Percentiles rank a stretch among this genome's conserved stretches.
Conservation (phyloP, 495 filamentous ascomycete species). For the Hypoxylon rickii region DNA sequence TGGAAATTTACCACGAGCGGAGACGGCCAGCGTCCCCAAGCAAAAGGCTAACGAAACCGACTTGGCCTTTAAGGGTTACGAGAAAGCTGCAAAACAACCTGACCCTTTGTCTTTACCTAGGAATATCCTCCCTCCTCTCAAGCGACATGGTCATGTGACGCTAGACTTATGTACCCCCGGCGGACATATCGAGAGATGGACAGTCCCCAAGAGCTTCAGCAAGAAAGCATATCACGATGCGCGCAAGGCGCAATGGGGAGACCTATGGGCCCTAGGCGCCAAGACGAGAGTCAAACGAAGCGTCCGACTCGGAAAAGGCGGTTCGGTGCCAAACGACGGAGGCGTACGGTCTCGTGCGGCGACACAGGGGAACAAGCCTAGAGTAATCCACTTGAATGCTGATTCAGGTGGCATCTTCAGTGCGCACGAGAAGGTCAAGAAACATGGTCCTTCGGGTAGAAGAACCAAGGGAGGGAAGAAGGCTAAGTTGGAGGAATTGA, state of each 20-base stretch:
- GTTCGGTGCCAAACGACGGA: slow-evolving; percentile 41
- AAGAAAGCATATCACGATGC: slow-evolving; percentile 86
- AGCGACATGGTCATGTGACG: slow-evolving; percentile 83
- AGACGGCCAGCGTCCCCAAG: slow-evolving; percentile 45
- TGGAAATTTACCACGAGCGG: slow-evolving; percentile 54
- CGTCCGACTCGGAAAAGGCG: slow-evolving; percentile 61
- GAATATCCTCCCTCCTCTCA: slow-evolving; percentile 76
- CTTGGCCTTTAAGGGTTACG: slow-evolving; percentile 49
- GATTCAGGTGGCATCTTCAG: slow-evolving; percentile 41
- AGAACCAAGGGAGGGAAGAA: slow-evolving; percentile 58
- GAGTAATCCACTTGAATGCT: slow-evolving; percentile 42
- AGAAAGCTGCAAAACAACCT: slow-evolving; percentile 39
- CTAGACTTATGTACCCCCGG: slow-evolving; percentile 89
- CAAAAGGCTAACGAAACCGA: slow-evolving; percentile 36
- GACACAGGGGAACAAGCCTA: slow-evolving; percentile 32
- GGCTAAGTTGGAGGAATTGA: slow-evolving; percentile 49
- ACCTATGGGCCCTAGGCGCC: slow-evolving; percentile 92
- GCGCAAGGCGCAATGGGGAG: slow-evolving; percentile 87
- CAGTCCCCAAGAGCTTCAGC: slow-evolving; percentile 78
- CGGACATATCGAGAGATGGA: slow-evolving; percentile 92
- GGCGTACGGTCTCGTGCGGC: slow-evolving; percentile 46
- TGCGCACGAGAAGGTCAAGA: slow-evolving; percentile 38
- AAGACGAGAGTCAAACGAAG: slow-evolving; percentile 74
- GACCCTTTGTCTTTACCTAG: slow-evolving; percentile 76
- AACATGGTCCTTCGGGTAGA: slow-evolving; percentile 42